phyloP scores from a whole-genome alignment of 805 yeast species.

The Peterozyma xylosa region DNA sequence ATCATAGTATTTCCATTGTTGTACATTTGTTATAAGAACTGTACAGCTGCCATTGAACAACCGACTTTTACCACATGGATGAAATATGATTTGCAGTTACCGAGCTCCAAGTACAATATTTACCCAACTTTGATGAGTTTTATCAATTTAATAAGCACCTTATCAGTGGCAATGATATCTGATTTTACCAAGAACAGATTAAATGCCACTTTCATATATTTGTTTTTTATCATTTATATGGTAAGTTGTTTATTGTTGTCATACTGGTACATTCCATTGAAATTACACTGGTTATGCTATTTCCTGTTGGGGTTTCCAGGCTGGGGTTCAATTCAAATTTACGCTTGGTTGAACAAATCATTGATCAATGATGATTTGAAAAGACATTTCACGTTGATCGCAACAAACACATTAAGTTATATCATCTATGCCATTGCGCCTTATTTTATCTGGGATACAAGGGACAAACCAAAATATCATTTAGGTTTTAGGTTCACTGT shows the following conservation, averaged over 20 bases:
- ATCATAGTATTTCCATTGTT: conserved; percentile 33
- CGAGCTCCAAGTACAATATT: conserved; percentile 27
- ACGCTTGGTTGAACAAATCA: conserved; percentile 46
- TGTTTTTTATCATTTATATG: conserved; percentile 30
- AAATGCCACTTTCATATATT: conserved; percentile 28
- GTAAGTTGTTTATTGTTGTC: conserved; percentile 36
- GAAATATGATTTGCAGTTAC: conserved; percentile 24
- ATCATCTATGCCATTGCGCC: conserved; percentile 34
- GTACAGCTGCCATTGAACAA: conserved; percentile 25
- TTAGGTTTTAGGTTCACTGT: conserved; percentile 32
- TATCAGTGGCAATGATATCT: conserved; percentile 26
- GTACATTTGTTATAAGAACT: conserved; percentile 30
- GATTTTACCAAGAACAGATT: conserved; percentile 27
- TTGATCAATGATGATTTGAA: conserved; percentile 35
- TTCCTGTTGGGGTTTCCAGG: conserved; percentile 40
- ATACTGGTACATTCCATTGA: conserved; percentile 39
- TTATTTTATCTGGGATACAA: conserved; percentile 30
- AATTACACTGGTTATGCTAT: conserved; percentile 43
- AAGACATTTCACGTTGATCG: conserved; percentile 27
- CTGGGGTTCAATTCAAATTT: conserved; percentile 50
- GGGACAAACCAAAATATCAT: conserved; percentile 27
- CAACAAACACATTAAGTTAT: conserved; percentile 34
- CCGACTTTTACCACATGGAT: conserved; percentile 42
- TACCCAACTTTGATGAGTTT: conserved; percentile 33
- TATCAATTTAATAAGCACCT: conserved; percentile 28